These are phyloP conservation scores for Lactifluus hygrophoroides DNA, from an alignment of 768 basidiomycete species.

Conservation along the genomic window DNA sequence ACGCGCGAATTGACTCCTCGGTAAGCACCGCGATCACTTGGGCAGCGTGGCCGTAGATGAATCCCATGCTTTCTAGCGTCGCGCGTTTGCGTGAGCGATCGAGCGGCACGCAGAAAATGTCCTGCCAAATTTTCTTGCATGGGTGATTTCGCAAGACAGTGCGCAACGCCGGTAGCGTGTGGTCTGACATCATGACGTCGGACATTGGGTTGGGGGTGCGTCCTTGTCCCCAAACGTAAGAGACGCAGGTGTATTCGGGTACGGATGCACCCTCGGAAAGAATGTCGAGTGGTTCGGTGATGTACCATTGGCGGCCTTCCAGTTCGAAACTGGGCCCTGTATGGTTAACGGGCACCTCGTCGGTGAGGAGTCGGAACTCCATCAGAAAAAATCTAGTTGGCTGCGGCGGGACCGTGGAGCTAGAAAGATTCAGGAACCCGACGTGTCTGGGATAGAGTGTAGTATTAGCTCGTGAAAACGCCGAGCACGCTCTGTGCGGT, in stretches of 20 bases:
- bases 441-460: not conserved
- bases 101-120: constrained; percentile 19
- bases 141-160: constrained; percentile 9
- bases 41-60: constrained; percentile 15
- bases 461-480: not conserved
- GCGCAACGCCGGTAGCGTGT: constrained; percentile 15
- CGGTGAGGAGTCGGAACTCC: constrained; percentile 19
- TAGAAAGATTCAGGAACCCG: not conserved
- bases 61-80: constrained; percentile 20
- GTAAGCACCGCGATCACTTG: constrained; percentile 18
- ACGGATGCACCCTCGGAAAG: not conserved
- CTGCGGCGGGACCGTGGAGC: not conserved
- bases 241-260: constrained; percentile 18
- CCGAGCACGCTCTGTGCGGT: too few species aligned
- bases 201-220: constrained; percentile 14
- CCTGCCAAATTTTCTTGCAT: constrained; percentile 14
- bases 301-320: constrained; percentile 13
- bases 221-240: constrained; percentile 22
- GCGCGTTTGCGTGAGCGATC: constrained; percentile 14
- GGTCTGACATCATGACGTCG: constrained; percentile 17
- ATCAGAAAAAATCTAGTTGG: constrained; percentile 16
- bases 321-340: not conserved
- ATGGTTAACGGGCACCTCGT: not conserved
- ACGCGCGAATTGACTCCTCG: constrained; percentile 12
- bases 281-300: constrained; percentile 17